These are phyloP conservation scores for Colletotrichum chlorophyti DNA, from an alignment of 2,329 filamentous ascomycete species.

Conservation along the genomic window DNA sequence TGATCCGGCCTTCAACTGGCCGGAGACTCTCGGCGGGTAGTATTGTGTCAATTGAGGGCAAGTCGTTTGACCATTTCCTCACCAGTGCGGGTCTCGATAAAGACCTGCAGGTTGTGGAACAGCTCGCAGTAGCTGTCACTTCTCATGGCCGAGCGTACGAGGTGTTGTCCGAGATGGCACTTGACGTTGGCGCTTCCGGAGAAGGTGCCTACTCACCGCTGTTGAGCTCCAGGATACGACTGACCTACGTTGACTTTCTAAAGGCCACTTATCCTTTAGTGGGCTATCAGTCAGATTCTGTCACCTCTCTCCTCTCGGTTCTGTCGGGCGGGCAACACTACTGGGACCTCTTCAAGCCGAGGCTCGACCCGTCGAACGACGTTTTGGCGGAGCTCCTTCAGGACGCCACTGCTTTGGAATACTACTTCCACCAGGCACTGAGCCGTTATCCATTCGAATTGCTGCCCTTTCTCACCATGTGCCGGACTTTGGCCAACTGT, in stretches of 20 bases:
- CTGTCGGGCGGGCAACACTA: slow-evolving; percentile 62
- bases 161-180: slow-evolving; percentile 58
- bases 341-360: slow-evolving; percentile 56
- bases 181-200: slow-evolving; percentile 51
- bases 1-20: slow-evolving; percentile 45
- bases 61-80: slow-evolving; percentile 65
- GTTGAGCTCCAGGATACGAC: slow-evolving; percentile 68
- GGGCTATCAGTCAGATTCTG: slow-evolving; percentile 75
- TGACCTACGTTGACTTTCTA: slow-evolving; percentile 73
- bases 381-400: slow-evolving; percentile 20
- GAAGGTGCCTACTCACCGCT: slow-evolving; percentile 57
- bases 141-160: slow-evolving; percentile 60
- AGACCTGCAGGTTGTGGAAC: slow-evolving; percentile 58
- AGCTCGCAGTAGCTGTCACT: slow-evolving; percentile 56
- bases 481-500: slow-evolving; percentile 63
- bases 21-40: slow-evolving; percentile 67
- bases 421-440: slow-evolving; percentile 71
- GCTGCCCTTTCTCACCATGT: slow-evolving; percentile 76
- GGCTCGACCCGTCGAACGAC: slow-evolving; percentile 16
- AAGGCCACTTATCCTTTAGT: slow-evolving; percentile 71
- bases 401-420: slow-evolving; percentile 54
- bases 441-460: slow-evolving; percentile 88
- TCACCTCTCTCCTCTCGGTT: slow-evolving; percentile 70
- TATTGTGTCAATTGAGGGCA: slow-evolving; percentile 67
- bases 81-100: slow-evolving; percentile 56